These are phyloP conservation scores for Lichtheimia corymbifera DNA, from an alignment of 371 early-diverging fungal species.

Conservation along the genomic window DNA sequence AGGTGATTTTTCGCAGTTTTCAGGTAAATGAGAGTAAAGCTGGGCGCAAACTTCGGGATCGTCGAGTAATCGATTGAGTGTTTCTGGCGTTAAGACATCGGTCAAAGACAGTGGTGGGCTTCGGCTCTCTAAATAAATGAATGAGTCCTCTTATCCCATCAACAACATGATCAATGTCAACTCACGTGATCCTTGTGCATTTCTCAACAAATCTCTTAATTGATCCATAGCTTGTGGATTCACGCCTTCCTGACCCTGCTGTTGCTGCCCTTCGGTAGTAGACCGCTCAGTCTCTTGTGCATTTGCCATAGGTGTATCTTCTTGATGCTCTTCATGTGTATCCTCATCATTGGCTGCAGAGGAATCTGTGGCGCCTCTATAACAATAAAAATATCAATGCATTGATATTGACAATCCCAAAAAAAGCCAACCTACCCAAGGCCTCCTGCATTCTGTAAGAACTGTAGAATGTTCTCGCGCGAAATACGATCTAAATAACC, in stretches of 20 bases:
- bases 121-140: not conserved
- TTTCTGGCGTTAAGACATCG: constrained; percentile 55
- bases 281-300: not conserved
- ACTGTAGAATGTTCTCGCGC: constrained; percentile 48
- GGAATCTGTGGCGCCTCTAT: not conserved
- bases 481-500: constrained; percentile 13
- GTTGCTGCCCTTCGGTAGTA: constrained; percentile 12
- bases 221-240: constrained; percentile 20
- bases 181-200: constrained; percentile 25
- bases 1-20: constrained; percentile 43
- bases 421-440: constrained; percentile 34
- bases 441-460: constrained; percentile 43
- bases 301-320: not conserved
- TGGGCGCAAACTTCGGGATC: constrained; percentile 58
- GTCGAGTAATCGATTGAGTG: constrained; percentile 55
- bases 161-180: not conserved
- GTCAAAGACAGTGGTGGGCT: constrained; percentile 19
- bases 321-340: not conserved
- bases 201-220: constrained; percentile 21
- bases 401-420: not conserved
- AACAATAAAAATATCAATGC: too few species aligned
- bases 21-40: constrained; percentile 69
- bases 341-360: constrained; percentile 18
- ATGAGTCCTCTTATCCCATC: not conserved
- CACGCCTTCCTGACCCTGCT: constrained; percentile 5